These are phyloP conservation scores for Lentithecium fluviatile DNA, from an alignment of 495 filamentous ascomycete species.

Conservation along the genomic window DNA sequence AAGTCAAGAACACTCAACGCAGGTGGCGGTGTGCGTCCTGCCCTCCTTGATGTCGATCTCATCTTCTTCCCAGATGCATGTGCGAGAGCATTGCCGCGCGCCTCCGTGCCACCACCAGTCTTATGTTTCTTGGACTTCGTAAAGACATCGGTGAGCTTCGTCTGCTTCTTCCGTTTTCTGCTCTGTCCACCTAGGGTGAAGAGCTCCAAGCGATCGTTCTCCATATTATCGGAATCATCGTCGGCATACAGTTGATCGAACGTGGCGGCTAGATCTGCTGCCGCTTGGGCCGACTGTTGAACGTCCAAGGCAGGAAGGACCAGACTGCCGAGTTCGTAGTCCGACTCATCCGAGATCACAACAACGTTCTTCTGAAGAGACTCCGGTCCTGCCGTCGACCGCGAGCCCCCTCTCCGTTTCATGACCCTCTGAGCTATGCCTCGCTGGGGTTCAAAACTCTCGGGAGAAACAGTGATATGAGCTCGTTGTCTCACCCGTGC, in stretches of 20 bases:
- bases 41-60: background rate
- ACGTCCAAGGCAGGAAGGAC: background rate
- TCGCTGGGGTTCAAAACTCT: slow-evolving; percentile 44
- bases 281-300: background rate
- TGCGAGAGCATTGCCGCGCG: slow-evolving; percentile 40
- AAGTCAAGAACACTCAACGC: slow-evolving; percentile 68
- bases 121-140: slow-evolving; percentile 37
- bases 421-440: slow-evolving; percentile 49
- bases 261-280: slow-evolving; percentile 5
- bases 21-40: slow-evolving; percentile 46
- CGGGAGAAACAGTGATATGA: slow-evolving; percentile 18
- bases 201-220: slow-evolving; percentile 58
- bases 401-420: background rate
- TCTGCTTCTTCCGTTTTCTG: slow-evolving; percentile 33
- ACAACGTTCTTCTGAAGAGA: background rate
- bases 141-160: slow-evolving; percentile 33
- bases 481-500: slow-evolving; percentile 29
- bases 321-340: background rate
- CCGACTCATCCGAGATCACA: slow-evolving; percentile 30
- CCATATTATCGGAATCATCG: slow-evolving; percentile 43
- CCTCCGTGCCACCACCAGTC: background rate
- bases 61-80: slow-evolving; percentile 33
- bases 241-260: slow-evolving; percentile 22
- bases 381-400: background rate
- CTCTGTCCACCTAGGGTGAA: slow-evolving; percentile 51